These are phyloP conservation scores for Pyrenula aspistea DNA, from an alignment of 495 filamentous ascomycete genomes.

Conservation along the genomic window DNA sequence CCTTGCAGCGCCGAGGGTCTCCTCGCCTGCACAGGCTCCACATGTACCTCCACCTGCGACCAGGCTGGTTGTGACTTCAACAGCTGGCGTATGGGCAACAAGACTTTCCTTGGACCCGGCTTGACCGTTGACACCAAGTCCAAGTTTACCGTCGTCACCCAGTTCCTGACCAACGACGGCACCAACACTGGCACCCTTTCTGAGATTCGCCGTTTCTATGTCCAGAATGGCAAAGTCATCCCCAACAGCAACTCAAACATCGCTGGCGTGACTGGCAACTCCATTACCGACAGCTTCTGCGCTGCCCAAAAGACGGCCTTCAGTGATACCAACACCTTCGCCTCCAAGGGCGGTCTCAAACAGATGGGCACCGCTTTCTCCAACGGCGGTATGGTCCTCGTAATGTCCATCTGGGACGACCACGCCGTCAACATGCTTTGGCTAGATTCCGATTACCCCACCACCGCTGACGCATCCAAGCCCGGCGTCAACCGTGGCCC, in stretches of 20 bases:
- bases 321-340: conserved; percentile 48
- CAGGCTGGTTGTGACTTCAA: conserved; percentile 55
- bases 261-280: conserved; percentile 38
- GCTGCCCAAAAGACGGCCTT: conserved; percentile 45
- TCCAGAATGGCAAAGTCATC: conserved; percentile 47
- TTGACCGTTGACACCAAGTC: conserved; percentile 45
- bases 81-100: conserved; percentile 42
- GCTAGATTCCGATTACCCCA: conserved; percentile 69
- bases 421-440: conserved; percentile 69
- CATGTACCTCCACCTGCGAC: conserved; percentile 42
- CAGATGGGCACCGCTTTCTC: conserved; percentile 44
- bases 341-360: conserved; percentile 43
- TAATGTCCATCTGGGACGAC: conserved; percentile 72
- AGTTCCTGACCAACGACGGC: conserved; percentile 44
- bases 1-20: conserved; percentile 31
- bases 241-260: conserved; percentile 42
- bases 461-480: conserved; percentile 33
- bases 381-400: conserved; percentile 53
- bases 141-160: conserved; percentile 54
- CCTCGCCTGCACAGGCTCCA: conserved; percentile 34
- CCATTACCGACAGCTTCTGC: conserved; percentile 53
- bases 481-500: conserved; percentile 61
- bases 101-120: conserved; percentile 40
- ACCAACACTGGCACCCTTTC: conserved; percentile 29
- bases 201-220: conserved; percentile 49